Base-by-base conservation (phyloP, 106 monocot genomes). In the Alisma plantagoaquatica region DNA sequence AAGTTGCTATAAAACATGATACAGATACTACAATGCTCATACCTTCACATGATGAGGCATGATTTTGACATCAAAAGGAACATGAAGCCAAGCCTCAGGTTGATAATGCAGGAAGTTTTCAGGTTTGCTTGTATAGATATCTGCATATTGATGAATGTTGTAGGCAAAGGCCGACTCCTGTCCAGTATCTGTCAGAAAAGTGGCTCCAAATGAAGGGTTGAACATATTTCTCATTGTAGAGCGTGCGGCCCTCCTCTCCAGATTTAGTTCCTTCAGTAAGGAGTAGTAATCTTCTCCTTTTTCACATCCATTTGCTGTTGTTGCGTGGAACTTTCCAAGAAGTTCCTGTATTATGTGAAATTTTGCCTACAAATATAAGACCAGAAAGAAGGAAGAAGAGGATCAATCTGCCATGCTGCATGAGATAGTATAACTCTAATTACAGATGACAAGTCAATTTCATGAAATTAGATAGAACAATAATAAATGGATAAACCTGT, bases 11-110 rank as follows among this genome's bases (percentile, higher is more conserved):
- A n/a, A n/a, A n/a, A n/a, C n/a, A n/a, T n/a, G n/a, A n/a, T n/a
- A n/a, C n/a, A n/a, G n/a, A n/a, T n/a, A n/a, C n/a, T n/a, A n/a
- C n/a, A n/a, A n/a, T n/a, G n/a, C n/a, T n/a, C 35, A 30, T 57
- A 98, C 96, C 81, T 89, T 98, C 17, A 89, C 76, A 74, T 98
- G 84, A 79, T 98, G 96, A 12, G 89, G 89, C 96, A 98, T 89
- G 58, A 98, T 98, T 31, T 98, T 98, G 51, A 98, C 60, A 66
- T 98, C 96, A 49, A 59, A 89, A 22, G 89, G 96, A n/a, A 73
- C 79, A 61, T 98, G 84, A 51, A 98, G 78, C 96, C 96, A 98
- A 31, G 89, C 70, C 38, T 98, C 81, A 3, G 75, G 49, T 28
- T 78, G 53, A 50, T 82, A 82, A 14, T 55, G 31, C 57, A 89